A percentile compares a stretch with the other conserved stretches of the same genome.
Conservation (phyloP, 2,329 filamentous ascomycete species). For the Whalleya microplaca region DNA sequence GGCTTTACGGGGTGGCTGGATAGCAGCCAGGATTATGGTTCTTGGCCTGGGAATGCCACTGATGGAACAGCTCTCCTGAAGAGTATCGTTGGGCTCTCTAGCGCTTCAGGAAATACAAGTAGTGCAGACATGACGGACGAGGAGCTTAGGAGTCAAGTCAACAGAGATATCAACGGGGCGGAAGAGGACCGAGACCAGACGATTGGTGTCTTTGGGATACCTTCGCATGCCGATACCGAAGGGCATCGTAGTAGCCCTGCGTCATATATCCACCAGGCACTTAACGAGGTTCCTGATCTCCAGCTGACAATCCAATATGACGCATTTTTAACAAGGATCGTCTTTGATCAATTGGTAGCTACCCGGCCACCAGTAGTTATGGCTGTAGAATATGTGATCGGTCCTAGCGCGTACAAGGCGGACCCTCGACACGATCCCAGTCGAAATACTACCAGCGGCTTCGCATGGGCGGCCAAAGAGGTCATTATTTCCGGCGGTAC, state of each 20-base stretch:
- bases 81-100: conserved; percentile 17
- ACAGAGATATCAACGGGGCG: conserved; percentile 27
- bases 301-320: conserved; percentile 23
- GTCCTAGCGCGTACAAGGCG: conserved; percentile 27
- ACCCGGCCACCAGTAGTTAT: conserved; percentile 25
- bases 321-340: conserved; percentile 26
- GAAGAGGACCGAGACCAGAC: conserved; percentile 24
- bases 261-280: conserved; percentile 26
- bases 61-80: conserved; percentile 22
- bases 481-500: conserved; percentile 53
- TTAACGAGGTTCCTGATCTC: conserved; percentile 23
- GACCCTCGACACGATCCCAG: conserved; percentile 23
- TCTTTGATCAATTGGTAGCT: conserved; percentile 25
- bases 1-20: conserved; percentile 34
- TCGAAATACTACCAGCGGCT: conserved; percentile 37
- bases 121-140: conserved; percentile 16
- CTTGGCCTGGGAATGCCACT: conserved; percentile 21
- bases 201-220: conserved; percentile 28
- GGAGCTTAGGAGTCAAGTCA: conserved; percentile 22
- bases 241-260: conserved; percentile 24
- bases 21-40: conserved; percentile 23
- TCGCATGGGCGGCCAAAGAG: conserved; percentile 45
- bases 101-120: conserved; percentile 15
- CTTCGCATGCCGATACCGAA: conserved; percentile 24
- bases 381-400: conserved; percentile 25